Base-by-base conservation (phyloP, 257 asterid genomes). In the Rauvolfia tetraphylla region DNA sequence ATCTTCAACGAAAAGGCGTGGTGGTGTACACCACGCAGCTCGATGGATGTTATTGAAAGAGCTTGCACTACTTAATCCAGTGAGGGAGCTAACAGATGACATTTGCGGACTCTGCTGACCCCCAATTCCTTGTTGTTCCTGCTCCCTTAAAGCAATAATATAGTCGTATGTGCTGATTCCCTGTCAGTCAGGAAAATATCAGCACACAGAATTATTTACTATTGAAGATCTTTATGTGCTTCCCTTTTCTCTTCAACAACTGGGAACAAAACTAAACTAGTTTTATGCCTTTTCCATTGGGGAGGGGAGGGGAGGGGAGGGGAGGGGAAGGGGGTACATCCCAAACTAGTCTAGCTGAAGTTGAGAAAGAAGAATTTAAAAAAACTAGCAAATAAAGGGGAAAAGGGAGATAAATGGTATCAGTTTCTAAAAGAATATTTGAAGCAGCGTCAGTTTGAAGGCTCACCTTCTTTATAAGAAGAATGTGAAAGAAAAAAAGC, bases 1-100 rank as follows among this genome's bases (percentile, higher is more conserved):
- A 82, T 95, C 99, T 83, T 95, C 99, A 44, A 95, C 89, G 81
- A 95, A 93, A 15, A 93, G 94, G 25, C 97, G 96, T 0, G 98
- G 99, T 5, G 99, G 99, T 0, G 99, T 95, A 83, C 99, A 95
- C 97, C 97, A 93, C 0, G 99, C 97, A 9, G 97, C 99, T 71
- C 97, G 87, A 56, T 90, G 93, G 86, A 91, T 91, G 38, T 91
- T 84, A 74, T 90, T 93, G 81, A 91, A 90, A 79, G 99, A 95
- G 87, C 98, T 95, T 57, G 97, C 89, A 63, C 98, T 93, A 83
- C 99, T 95, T 71, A 95, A 72, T 59, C 98, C 96, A 46, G 98
- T 95, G 8, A 91, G 78, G 34, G 98, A 93, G 86, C 99, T 95
- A 34, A 82, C 92, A 6, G 90, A 88, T 3, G 98, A 95, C 98